Evolutionary conservation across 31 red algal species (phyloP).

Genomic region (Porphyra umbilicalis): DNA sequence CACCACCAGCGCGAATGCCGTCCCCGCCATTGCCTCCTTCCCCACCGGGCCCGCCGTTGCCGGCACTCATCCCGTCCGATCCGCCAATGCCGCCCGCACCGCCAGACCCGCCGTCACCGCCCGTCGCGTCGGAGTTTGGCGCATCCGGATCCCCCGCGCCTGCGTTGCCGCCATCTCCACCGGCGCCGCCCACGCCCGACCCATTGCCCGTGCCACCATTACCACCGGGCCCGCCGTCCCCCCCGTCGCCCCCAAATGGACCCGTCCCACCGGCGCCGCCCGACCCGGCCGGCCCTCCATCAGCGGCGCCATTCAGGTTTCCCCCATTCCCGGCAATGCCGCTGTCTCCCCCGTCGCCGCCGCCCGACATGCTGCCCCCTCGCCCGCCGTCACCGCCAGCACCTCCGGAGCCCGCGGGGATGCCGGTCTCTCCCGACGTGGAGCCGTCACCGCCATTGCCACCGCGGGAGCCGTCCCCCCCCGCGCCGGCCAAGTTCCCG

Average conservation of each 20-base stretch:
- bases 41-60: not conserved
- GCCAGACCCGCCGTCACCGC: not conserved
- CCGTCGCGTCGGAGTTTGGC: not conserved
- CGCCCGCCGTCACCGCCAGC: too few relatives aligned
- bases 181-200: not conserved
- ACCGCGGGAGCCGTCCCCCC: not conserved
- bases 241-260: not conserved
- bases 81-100: not conserved
- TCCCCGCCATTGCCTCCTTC: not conserved
- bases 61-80: not conserved
- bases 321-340: not conserved
- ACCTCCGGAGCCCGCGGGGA: not conserved
- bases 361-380: not conserved
- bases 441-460: not conserved
- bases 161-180: not conserved
- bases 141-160: not conserved
- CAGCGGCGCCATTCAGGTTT: not conserved
- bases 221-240: not conserved
- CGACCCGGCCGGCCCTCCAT: too few relatives aligned
- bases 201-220: not conserved
- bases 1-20: not conserved
- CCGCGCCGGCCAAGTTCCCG: too few relatives aligned
- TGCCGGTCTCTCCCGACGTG: not conserved
- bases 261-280: not conserved
- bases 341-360: not conserved